Evolutionary conservation across 2,329 filamentous ascomycete genomes (phyloP).

Genomic region (Alternaria panax): DNA sequence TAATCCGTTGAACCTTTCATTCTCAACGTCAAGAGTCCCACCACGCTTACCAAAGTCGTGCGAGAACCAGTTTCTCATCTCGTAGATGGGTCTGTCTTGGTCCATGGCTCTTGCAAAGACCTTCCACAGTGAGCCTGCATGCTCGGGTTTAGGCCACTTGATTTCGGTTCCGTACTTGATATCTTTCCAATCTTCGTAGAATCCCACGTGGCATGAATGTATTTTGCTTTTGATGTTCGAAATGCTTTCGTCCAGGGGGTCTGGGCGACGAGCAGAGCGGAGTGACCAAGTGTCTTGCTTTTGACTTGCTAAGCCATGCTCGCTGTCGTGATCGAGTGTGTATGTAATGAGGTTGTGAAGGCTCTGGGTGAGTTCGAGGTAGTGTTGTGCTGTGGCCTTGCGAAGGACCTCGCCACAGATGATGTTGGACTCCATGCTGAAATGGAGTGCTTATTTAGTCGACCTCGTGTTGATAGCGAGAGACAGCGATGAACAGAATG

Average conservation of each 20-base stretch:
- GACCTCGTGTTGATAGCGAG: not conserved
- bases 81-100: not conserved
- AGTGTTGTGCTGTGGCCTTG: not conserved
- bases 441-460: not conserved
- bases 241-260: not conserved
- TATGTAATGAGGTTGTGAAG: not conserved
- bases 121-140: not conserved
- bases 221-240: not conserved
- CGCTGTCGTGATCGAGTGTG: not conserved
- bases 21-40: not conserved
- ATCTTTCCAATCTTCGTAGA: slow-evolving; percentile 1
- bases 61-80: slow-evolving; percentile 9
- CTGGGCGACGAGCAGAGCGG: not conserved
- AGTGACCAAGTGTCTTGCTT: not conserved
- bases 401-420: slow-evolving; percentile 1
- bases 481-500: not conserved
- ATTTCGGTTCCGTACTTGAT: not conserved
- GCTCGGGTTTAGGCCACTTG: not conserved
- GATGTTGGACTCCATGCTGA: slow-evolving; percentile 1
- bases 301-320: not conserved
- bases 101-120: not conserved
- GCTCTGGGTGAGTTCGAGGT: not conserved
- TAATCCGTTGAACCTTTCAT: not conserved
- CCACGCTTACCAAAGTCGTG: not conserved
- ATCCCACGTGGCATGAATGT: not conserved